Evolutionary conservation across 495 filamentous ascomycete species (phyloP).

Genomic region (Penicillium canescens): DNA sequence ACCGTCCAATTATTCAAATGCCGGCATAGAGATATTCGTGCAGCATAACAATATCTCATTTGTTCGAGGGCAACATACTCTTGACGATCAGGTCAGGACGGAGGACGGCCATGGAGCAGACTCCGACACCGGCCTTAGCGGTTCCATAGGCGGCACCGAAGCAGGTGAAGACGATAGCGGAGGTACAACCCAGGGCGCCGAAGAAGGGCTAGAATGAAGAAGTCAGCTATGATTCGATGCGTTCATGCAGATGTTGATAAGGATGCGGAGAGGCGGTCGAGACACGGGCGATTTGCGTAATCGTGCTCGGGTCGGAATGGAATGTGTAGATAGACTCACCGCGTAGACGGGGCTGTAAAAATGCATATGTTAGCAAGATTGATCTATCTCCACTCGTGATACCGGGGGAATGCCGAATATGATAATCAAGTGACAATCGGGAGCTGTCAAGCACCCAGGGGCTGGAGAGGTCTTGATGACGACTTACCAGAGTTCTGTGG

Average conservation of each 20-base stretch:
- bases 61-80: constrained; percentile 63
- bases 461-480: constrained; percentile 33
- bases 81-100: constrained; percentile 98
- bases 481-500: constrained; percentile 67
- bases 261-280: constrained; percentile 16
- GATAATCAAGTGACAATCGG: constrained; percentile 27
- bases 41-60: background rate
- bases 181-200: constrained; percentile 98
- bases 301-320: constrained; percentile 2
- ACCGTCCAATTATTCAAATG: background rate
- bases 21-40: background rate
- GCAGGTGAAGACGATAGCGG: constrained; percentile 98
- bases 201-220: constrained; percentile 80
- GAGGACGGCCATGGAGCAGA: constrained; percentile 96
- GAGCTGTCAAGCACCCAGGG: constrained; percentile 27
- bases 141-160: constrained; percentile 98
- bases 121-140: constrained; percentile 98
- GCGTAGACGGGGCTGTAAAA: constrained; percentile 89
- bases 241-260: constrained; percentile 1
- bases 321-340: constrained; percentile 64
- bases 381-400: constrained; percentile 11
- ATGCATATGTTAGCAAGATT: constrained; percentile 40
- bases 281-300: constrained; percentile 15
- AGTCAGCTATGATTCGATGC: constrained; percentile 25
- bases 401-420: background rate